phyloP scores from a whole-genome alignment of 1,284 basidiomycete genomes.

The Mycosarcoma mackinlayi region DNA sequence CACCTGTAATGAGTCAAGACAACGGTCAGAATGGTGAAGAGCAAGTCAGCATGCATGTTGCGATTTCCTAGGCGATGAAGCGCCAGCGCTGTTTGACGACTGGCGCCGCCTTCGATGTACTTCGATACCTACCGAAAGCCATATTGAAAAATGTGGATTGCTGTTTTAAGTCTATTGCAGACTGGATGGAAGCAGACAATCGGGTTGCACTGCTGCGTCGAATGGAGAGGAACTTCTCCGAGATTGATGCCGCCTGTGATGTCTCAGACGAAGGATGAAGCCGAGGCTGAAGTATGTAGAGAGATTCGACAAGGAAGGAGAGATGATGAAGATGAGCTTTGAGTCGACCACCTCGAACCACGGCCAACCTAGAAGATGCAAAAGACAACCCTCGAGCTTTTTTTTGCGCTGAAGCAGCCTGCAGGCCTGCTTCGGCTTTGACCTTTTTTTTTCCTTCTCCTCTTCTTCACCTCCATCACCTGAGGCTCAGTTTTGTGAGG shows the following conservation, averaged over 20 bases:
- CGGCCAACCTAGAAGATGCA: neutral
- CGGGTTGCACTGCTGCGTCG: constrained; percentile 16
- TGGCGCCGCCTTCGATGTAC: neutral
- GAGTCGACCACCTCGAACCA: neutral
- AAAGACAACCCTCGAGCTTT: neutral
- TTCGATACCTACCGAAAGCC: constrained; percentile 44
- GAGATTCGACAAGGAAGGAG: constrained; percentile 7
- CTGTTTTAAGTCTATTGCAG: constrained; percentile 26
- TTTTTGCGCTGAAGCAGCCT: constrained; percentile 1
- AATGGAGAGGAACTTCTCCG: neutral
- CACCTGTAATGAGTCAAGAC: constrained; percentile 31
- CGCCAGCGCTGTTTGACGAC: neutral
- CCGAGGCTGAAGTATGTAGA: neutral
- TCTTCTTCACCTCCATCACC: constrained; percentile 4
- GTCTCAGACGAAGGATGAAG: constrained; percentile 1
- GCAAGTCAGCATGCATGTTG: constrained; percentile 13
- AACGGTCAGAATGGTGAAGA: constrained; percentile 3
- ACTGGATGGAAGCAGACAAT: constrained; percentile 8
- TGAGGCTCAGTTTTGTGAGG: constrained; percentile 14
- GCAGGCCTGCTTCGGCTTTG: constrained; percentile 5
- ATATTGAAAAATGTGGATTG: constrained; percentile 24
- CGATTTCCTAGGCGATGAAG: no score
- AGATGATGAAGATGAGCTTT: constrained; percentile 9
- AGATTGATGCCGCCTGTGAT: constrained; percentile 6
- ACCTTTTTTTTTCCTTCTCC: constrained; percentile 21